phyloP scores from a whole-genome alignment of 2,329 filamentous ascomycete species.

The Phyllosticta citribraziliensis region DNA sequence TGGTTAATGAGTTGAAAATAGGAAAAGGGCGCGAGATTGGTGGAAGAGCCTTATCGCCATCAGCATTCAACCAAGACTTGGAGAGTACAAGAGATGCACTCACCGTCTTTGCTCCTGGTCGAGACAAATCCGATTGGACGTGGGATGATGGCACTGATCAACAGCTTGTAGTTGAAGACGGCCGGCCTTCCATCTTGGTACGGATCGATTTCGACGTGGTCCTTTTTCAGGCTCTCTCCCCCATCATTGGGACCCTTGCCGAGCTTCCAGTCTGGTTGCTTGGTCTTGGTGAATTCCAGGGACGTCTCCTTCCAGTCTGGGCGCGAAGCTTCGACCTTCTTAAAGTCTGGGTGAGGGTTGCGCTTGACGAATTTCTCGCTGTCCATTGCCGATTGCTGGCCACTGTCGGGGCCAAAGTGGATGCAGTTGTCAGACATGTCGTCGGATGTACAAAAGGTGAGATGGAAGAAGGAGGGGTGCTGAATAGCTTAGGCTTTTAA shows the following conservation, averaged over 20 bases:
- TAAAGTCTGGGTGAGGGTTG: slow-evolving; percentile 68
- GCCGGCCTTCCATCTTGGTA: slow-evolving; percentile 59
- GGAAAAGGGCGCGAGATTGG: slow-evolving; percentile 79
- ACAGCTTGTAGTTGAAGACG: slow-evolving; percentile 77
- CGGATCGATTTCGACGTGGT: slow-evolving; percentile 73
- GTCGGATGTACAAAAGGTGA: neutral
- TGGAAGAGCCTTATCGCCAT: slow-evolving; percentile 26
- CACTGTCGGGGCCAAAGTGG: slow-evolving; percentile 4
- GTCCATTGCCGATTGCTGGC: slow-evolving; percentile 26
- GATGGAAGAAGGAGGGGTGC: neutral
- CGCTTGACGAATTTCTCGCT: slow-evolving; percentile 42
- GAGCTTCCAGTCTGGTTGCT: slow-evolving; percentile 54
- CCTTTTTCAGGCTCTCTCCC: slow-evolving; percentile 40
- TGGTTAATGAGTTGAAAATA: slow-evolving; percentile 79
- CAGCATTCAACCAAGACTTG: neutral
- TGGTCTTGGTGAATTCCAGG: slow-evolving; percentile 53
- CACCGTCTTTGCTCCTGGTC: slow-evolving; percentile 52
- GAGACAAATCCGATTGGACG: slow-evolving; percentile 64
- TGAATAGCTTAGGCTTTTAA: neutral
- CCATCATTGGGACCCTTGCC: slow-evolving; percentile 55
- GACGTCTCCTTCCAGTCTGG: slow-evolving; percentile 46
- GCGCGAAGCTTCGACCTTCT: slow-evolving; percentile 56
- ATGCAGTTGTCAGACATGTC: slow-evolving; percentile 1
- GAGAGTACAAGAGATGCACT: neutral
- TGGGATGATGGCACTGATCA: slow-evolving; percentile 75